Conservation (phyloP, 1,284 basidiomycete genomes). For the Gymnopus androsaceus region DNA sequence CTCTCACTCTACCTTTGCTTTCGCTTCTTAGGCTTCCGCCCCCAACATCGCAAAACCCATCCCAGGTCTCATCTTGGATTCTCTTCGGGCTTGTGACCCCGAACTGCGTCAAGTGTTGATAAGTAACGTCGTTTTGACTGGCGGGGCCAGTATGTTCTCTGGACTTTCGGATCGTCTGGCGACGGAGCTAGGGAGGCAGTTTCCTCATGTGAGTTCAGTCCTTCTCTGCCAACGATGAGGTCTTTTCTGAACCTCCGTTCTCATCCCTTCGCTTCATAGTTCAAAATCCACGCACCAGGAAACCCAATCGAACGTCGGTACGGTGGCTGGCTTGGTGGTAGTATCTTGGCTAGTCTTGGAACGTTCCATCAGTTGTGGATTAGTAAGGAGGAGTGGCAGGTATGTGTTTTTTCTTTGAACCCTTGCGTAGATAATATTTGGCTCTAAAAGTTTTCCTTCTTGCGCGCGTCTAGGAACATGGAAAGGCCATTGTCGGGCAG, state of each 20-base stretch:
- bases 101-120: conserved; percentile 90
- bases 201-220: conserved; percentile 77
- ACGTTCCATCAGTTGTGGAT: conserved; percentile 98
- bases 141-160: conserved; percentile 85
- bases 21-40: conserved; percentile 61
- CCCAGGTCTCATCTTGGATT: conserved; percentile 76
- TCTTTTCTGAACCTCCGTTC: no score
- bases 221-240: no score
- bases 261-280: conserved; percentile 36
- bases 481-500: conserved; percentile 74
- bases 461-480: conserved; percentile 60
- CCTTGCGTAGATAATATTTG: background rate
- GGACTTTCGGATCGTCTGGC: conserved; percentile 88
- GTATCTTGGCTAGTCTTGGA: conserved; percentile 88
- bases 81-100: conserved; percentile 85
- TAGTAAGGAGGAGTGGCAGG: conserved; percentile 89
- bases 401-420: conserved; percentile 34
- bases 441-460: no score
- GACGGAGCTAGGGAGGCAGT: conserved; percentile 75
- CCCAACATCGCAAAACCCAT: conserved; percentile 75
- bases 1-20: conserved; percentile 6
- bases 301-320: conserved; percentile 87
- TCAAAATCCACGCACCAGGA: conserved; percentile 88
- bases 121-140: conserved; percentile 93
- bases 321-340: conserved; percentile 92